Percentiles rank a stretch among this genome's conserved stretches.
These are phyloP conservation scores for Penicillium macrosclerotiorum DNA, from an alignment of 495 filamentous ascomycete species.

Conservation along the genomic window DNA sequence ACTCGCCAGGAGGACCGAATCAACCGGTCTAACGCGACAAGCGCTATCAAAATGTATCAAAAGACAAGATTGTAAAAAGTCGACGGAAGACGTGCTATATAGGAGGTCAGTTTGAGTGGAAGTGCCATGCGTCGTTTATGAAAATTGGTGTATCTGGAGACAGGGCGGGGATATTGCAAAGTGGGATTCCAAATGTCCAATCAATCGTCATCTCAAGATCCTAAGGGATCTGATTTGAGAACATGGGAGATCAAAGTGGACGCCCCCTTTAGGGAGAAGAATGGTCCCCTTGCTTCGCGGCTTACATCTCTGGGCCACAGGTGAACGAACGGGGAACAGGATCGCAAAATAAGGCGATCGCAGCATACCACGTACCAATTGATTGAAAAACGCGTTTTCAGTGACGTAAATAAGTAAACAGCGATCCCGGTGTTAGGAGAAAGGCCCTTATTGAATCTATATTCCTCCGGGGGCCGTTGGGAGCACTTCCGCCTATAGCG, in stretches of 20 bases:
- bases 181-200: slow-evolving; percentile 13
- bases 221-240: slow-evolving; percentile 10
- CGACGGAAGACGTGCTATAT: no score
- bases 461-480: neutral
- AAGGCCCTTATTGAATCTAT: slow-evolving; percentile 9
- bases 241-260: slow-evolving; percentile 13
- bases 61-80: no score
- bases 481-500: neutral
- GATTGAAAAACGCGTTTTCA: slow-evolving; percentile 18
- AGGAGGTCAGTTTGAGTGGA: slow-evolving; percentile 13
- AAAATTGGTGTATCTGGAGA: neutral
- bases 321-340: slow-evolving; percentile 4
- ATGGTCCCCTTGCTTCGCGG: slow-evolving; percentile 25
- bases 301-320: slow-evolving; percentile 6
- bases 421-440: slow-evolving; percentile 2
- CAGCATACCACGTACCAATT: slow-evolving; percentile 23
- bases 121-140: slow-evolving; percentile 5
- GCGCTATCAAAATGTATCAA: neutral
- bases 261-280: slow-evolving; percentile 12
- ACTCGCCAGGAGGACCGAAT: slow-evolving; percentile 27
- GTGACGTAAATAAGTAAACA: slow-evolving; percentile 24
- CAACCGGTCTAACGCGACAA: slow-evolving; percentile 16
- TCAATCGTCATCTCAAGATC: slow-evolving; percentile 9
- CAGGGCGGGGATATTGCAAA: slow-evolving; percentile 7
- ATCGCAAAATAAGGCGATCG: neutral